Evolutionary conservation across 345 rosid genomes (phyloP).

Genomic region (Linum usitatissimum): DNA sequence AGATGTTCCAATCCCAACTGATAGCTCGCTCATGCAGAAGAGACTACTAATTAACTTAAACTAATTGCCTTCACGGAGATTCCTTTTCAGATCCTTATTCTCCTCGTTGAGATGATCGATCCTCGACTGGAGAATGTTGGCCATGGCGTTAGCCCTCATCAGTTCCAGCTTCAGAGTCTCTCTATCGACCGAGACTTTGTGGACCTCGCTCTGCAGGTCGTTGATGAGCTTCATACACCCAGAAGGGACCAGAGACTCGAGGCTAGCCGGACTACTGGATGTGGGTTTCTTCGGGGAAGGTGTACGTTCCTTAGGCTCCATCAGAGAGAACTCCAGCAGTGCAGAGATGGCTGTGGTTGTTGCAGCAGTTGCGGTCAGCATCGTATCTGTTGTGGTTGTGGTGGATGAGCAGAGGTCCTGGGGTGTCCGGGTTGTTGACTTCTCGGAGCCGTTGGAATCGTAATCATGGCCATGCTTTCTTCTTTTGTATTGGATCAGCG

Average conservation of each 20-base stretch:
- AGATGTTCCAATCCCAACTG: no score
- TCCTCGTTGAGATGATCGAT: slow-evolving; percentile 51
- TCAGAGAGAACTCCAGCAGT: slow-evolving; percentile 65
- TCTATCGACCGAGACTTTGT: slow-evolving; percentile 55
- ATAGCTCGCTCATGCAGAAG: no score
- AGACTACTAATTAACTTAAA: neutral
- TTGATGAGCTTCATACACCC: slow-evolving; percentile 38
- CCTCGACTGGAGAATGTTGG: slow-evolving; percentile 60
- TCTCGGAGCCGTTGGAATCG: slow-evolving; percentile 38
- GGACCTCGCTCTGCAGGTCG: slow-evolving; percentile 51
- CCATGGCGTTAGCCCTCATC: slow-evolving; percentile 76
- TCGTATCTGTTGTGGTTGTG: slow-evolving; percentile 35
- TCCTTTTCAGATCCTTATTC: slow-evolving; percentile 55
- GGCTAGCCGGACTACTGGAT: slow-evolving; percentile 18
- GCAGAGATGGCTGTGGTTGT: slow-evolving; percentile 65
- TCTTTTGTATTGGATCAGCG: slow-evolving; percentile 61
- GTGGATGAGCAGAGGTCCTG: slow-evolving; percentile 61
- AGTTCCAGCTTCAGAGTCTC: slow-evolving; percentile 65
- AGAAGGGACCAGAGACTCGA: slow-evolving; percentile 36
- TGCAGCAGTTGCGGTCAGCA: slow-evolving; percentile 32
- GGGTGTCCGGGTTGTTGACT: slow-evolving; percentile 37
- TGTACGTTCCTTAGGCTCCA: slow-evolving; percentile 41
- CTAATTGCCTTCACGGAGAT: neutral
- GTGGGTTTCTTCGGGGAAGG: slow-evolving; percentile 10
- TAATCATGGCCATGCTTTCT: slow-evolving; percentile 44